phyloP scores from a whole-genome alignment of 768 basidiomycete species.

The Lentinula edodes region DNA sequence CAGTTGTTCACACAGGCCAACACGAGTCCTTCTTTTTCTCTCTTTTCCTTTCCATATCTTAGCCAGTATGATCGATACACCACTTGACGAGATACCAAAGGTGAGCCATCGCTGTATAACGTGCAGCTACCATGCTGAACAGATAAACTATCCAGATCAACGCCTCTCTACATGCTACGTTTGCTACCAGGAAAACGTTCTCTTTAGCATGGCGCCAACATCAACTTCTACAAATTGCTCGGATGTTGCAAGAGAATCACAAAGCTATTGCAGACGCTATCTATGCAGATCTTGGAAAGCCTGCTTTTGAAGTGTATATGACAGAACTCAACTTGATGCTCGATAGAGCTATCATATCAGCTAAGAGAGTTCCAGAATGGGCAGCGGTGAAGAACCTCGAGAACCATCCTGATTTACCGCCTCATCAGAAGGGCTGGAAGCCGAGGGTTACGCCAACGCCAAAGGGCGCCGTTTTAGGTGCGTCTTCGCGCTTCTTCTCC shows the following conservation, averaged over 20 bases:
- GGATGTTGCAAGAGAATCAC: constrained; percentile 19
- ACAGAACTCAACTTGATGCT: constrained; percentile 15
- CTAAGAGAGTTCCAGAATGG: constrained; percentile 18
- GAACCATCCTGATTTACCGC: constrained; percentile 7
- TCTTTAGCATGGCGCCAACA: constrained; percentile 18
- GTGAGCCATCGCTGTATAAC: not conserved
- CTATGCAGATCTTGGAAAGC: constrained; percentile 15
- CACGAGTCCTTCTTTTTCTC: not conserved
- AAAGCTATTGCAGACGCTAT: constrained; percentile 13
- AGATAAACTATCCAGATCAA: constrained; percentile 6
- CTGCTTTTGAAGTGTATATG: constrained; percentile 13
- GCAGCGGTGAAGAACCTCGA: constrained; percentile 11
- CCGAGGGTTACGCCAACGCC: constrained; percentile 16
- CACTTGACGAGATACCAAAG: not conserved
- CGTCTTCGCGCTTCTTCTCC: constrained; percentile 5
- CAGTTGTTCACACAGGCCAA: not conserved
- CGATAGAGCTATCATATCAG: constrained; percentile 11
- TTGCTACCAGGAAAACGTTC: constrained; percentile 15
- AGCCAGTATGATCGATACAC: constrained; percentile 1
- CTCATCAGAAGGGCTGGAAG: constrained; percentile 14
- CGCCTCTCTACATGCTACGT: constrained; percentile 11
- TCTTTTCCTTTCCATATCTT: not conserved
- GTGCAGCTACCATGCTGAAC: not conserved
- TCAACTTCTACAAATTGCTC: constrained; percentile 19
- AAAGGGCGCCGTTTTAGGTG: constrained; percentile 18